A percentile compares a stretch with the other conserved stretches of the same genome.
Conservation (phyloP, 192 early-diverging fungal genomes). For the Backusella mclennaniae region DNA sequence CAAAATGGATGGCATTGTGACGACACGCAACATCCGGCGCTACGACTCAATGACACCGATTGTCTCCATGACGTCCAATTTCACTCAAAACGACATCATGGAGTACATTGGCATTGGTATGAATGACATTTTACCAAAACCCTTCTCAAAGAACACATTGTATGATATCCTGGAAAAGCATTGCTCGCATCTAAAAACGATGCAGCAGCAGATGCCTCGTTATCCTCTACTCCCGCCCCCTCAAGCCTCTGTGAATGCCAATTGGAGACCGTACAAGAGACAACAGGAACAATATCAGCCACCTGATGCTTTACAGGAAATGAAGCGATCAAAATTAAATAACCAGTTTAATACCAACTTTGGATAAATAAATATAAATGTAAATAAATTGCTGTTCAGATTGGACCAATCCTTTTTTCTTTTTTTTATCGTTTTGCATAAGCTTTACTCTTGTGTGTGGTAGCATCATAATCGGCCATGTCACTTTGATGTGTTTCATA, state of each 20-base stretch:
- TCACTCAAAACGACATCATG: slow-evolving; percentile 60
- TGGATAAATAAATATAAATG: neutral
- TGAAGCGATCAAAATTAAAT: neutral
- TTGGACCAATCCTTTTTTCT: too few species aligned
- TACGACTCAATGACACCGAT: slow-evolving; percentile 71
- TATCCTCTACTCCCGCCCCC: neutral
- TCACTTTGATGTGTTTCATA: slow-evolving; percentile 48
- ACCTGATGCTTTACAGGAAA: neutral
- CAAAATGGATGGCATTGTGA: slow-evolving; percentile 69
- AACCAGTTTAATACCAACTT: neutral
- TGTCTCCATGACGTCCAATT: slow-evolving; percentile 78
- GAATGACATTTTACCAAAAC: slow-evolving; percentile 75
- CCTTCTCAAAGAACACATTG: slow-evolving; percentile 55
- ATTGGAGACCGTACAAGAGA: neutral
- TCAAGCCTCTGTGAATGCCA: neutral
- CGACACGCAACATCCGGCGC: slow-evolving; percentile 65
- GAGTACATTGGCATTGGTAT: slow-evolving; percentile 69
- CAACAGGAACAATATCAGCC: neutral
- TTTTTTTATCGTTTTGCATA: neutral
- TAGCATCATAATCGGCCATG: slow-evolving; percentile 41
- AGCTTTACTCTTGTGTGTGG: slow-evolving; percentile 20
- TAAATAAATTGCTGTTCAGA: too few species aligned
- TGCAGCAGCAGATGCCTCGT: slow-evolving; percentile 19
- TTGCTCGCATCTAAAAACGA: slow-evolving; percentile 48
- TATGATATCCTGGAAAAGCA: slow-evolving; percentile 58